Base-by-base conservation (phyloP, 495 filamentous ascomycete genomes). In the Cryomyces antarcticus region DNA sequence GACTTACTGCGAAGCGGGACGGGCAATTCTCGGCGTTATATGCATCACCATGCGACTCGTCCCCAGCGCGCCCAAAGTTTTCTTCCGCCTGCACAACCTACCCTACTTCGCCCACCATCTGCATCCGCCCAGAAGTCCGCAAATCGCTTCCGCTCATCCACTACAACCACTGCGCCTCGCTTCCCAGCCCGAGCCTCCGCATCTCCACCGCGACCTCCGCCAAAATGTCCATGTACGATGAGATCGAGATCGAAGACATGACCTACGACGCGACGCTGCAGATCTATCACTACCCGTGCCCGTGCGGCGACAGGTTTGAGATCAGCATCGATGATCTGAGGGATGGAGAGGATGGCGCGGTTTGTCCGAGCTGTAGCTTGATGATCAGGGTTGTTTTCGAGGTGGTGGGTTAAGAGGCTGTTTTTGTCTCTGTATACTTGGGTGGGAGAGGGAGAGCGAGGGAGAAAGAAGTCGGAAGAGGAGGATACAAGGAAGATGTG, bases 231-330 rank as follows among this genome's bases (percentile, higher is more conserved):
- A 80, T 93, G 54, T 97, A 97, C 68, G 89, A 97, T 61, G 88
- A 97, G 62, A 85, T 97, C 64, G 89, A 97, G 58, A 95, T 97
- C 70, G 89, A 97, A 59, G 89, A 97, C 59, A 93, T 96, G 82
- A 89, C 83, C 56, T 97, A 74, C 60, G 85, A 97, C 60, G 62
- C 76, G 27, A 69, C 68, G 3, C 67, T 83, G 17, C 76, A 92
- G 59, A 75, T 93, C 53, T 97, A 93, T 62, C 81, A 86, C 59
- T 94, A 85, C 60, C 89, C 89, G 11, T 97, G 89, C 57, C 89
- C 89, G 0, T 97, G 89, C 60, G 89, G 89, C 60, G 89, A 97
- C 64, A 78, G 84, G 31, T 97, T 97, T 65, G 82, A 95, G 64
- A 96, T 97, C 55, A 70, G 70, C 12, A 73, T 96, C 39, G 69